Base-by-base conservation (phyloP, 441 rosid genomes). In the Cnidoscolus chayamansa region DNA sequence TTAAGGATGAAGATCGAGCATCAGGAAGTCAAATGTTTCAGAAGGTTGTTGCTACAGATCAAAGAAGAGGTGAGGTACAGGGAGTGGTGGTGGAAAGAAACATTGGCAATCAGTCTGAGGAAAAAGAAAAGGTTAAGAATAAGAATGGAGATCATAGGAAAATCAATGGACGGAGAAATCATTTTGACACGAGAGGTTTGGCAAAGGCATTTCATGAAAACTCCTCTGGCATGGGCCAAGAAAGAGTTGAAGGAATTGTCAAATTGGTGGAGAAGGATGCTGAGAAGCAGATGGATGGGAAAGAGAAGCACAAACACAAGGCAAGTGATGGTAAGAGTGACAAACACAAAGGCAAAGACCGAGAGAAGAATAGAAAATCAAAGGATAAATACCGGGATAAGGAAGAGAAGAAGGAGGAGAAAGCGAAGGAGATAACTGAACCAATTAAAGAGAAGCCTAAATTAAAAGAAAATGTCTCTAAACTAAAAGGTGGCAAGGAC, bases 321-420 rank as follows among this genome's bases (percentile, higher is more conserved):
- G 85, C 76, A 43, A 74, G 43, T 68, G 67, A 62, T 66, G 68
- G n/a, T 54, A 86, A 79, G 83, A 63, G 73, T 77, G 78, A 77
- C 10, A 84, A 84, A 80, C 74, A 83, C 64, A 65, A 79, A 78
- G 59, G n/a, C 64, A 76, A 65, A 65, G 81, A 81, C 53, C 82
- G 65, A 69, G 77, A 81, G 54, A 79, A 68, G 67, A 78, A 32
- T 67, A 74, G 72, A 53, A 86, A 81, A 71, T 77, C 78, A 6
- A 84, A 81, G 70, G 68, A 80, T 47, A 76, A 77, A 81, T 73
- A 79, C 35, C 61, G 62, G 71, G 83, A 76, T 63, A 83, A 80
- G 71, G 84, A 78, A 68, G 80, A 76, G 77, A 82, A 82, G 78
- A 82, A 72, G 74, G 83, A 85, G 79, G 83, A 84, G 79, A 84